Base-by-base conservation (phyloP, 345 rosid genomes). In the Geranium rotundifolium region DNA sequence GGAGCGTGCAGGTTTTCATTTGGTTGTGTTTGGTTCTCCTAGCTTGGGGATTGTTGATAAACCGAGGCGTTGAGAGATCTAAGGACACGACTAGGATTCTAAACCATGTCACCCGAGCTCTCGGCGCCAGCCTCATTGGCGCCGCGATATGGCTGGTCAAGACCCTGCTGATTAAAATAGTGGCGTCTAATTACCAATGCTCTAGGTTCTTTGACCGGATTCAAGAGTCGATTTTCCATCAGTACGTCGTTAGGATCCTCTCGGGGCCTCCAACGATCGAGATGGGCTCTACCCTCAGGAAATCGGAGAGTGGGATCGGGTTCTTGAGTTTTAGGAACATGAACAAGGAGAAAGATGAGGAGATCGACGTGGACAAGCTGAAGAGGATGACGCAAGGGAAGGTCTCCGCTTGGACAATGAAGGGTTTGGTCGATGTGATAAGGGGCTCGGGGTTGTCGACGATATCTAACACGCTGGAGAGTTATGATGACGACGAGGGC, bases 361-460 rank as follows among this genome's bases (percentile, higher is more conserved):
- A 69, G 65, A 74, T 77, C 2, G 70, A 77, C 63, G 69, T 75
- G 57, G 82, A 68, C 27, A 78, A 63, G 74, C 70, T 78, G 23
- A 67, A 72, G 57, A 75, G 66, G 46, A 69, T 72, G 64, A 75
- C 66, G 14, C 73, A 63, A 16, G 76, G 37, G 61, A 78, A 78
- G 70, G 61, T 74, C 57, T 78, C 76, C 1, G 73, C 79, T 19
- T 78, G 81, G 74, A 74, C 76, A 17, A 78, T 74, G 81, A 78
- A 69, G 58, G 82, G 69, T 19, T 74, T 74, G 72, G 57, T 72
- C 1, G 64, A 66, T 23, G 82, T 69, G 59, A 54, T 75, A 7
- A 66, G 55, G 0, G 66, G 70, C 19, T 64, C 79, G 2, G 66
- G 79, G 16, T 63, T 75, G 54, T 68, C 79, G 17, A 78, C 13